Base-by-base conservation (phyloP, 345 rosid genomes). In the Capsella bursapastoris region DNA sequence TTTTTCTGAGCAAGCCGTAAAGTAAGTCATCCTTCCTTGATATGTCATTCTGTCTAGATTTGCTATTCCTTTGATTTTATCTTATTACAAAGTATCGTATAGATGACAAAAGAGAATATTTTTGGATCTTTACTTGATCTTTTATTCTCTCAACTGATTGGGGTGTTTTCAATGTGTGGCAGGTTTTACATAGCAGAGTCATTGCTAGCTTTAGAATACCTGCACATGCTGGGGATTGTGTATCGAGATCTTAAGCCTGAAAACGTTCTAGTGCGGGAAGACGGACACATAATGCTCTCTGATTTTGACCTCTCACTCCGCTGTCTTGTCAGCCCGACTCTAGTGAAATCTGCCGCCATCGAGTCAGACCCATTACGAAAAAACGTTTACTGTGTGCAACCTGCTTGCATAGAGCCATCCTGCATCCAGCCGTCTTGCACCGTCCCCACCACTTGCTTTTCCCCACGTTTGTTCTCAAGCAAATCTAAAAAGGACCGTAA, bases 1-100 rank as follows among this genome's bases (percentile, higher is more conserved):
- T 82, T 93, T 93, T 73, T 80, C 86, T 8, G 97, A 90, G 85
- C 96, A 90, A 79, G 98, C 96, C 6, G 98, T 90, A 31, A 90
- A 84, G 98, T 90, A 87, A 73, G 89, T 85, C 71, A 57, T 70
- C 58, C 50, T 27, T 74, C 58, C 68, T 71, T 52, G 34, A 18
- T 35, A 18, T 18, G 22, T 18, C n/a, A 22, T 10, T 35, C n/a
- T 58, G 32, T 38, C 8, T 11, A 22, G 34, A 66, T 66, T 9
- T 51, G 50, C 4, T 4, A 8, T 72, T 40, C 32, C 31, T 51
- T 28, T 49, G n/a, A 16, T 11, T 40, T 15, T 13, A 51, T 51
- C 11, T 7, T 12, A 15, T 50, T 48, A 14, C 51, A 27, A 3
- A 29, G 32, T 28, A 27, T 28, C 28, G 68, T 38, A 37, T 60